Evolutionary conservation across 768 basidiomycete species (phyloP).

Genomic region (Pulveroboletus ravenelii): DNA sequence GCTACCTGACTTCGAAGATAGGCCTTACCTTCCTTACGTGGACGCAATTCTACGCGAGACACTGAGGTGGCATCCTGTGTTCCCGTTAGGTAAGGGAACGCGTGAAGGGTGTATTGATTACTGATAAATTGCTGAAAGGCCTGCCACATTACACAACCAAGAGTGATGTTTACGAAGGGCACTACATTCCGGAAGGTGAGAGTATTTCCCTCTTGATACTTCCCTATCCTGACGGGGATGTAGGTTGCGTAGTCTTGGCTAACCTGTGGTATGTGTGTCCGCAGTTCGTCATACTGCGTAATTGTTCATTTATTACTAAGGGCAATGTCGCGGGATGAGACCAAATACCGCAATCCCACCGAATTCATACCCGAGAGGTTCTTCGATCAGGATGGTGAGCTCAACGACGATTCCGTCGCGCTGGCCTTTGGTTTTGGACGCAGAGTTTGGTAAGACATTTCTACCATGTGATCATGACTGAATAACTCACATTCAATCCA

Average conservation of each 20-base stretch:
- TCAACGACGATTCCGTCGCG: constrained; percentile 21
- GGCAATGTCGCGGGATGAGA: constrained; percentile 29
- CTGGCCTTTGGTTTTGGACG: constrained; percentile 30
- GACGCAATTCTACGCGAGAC: constrained; percentile 34
- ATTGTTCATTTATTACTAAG: constrained; percentile 13
- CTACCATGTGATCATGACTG: neutral
- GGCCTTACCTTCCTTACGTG: constrained; percentile 27
- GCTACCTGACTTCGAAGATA: constrained; percentile 27
- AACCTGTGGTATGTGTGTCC: constrained; percentile 24
- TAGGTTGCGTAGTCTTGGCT: constrained; percentile 29
- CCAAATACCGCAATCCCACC: constrained; percentile 22
- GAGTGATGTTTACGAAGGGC: constrained; percentile 24
- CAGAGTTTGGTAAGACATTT: constrained; percentile 20
- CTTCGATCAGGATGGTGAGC: constrained; percentile 18
- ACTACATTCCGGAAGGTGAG: constrained; percentile 26
- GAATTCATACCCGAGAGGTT: constrained; percentile 31
- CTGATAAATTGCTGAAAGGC: constrained; percentile 13
- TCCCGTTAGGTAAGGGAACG: constrained; percentile 24
- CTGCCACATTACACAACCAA: constrained; percentile 26
- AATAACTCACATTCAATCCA: constrained; percentile 7
- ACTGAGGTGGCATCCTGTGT: constrained; percentile 31
- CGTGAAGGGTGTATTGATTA: neutral
- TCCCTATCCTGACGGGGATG: constrained; percentile 10
- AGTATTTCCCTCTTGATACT: neutral
- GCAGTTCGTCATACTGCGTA: neutral